Evolutionary conservation across 306 rosid species (phyloP), one percentile per base, ranked within the genome.

Genomic region (Astragalus glycyphyllos): DNA sequence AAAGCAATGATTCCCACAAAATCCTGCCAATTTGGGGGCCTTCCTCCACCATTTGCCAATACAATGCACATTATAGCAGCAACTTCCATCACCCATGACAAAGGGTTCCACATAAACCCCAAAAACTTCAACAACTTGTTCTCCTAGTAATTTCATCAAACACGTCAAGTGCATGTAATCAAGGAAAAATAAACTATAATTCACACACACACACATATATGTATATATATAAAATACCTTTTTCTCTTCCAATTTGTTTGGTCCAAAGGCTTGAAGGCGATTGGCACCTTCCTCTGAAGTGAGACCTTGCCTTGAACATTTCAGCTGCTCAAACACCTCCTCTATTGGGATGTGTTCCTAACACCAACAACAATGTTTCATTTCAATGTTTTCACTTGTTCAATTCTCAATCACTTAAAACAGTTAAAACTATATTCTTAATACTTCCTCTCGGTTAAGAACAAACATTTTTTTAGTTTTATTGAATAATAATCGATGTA

Each of bases 21-120:
- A 59, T 93, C 98, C 69, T 87, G 98, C 98, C 98, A 93, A 71
- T 93, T 97, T 0, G 98, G 94, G 14, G 98, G 94, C 80, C 60
- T 85, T 84, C 96, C 94, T 29, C 31, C 88, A 11, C 98, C 97
- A 50, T 90, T 90, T 71, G 98, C 97, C 79, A 93, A 71, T 79
- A 72, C 97, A 49, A 93, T 90, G 59, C 97, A 97, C 96, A 93
- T 93, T 41, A 93, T 8, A 6, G 98, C 98, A 79, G 98, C 98
- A 70, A 89, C 97, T 86, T 93, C 98, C 98, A 93, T 93, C 68
- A 93, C 98, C 98, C 98, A 93, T 0, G 98, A 93, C 38, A 90
- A 77, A 2, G 98, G 98, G 75, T 93, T 93, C 98, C 98, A 93
- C 98, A 90, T 93, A 72, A 93, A 93, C 0, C 98, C 98, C 82